Percentiles rank a stretch among this genome's conserved stretches.
These are phyloP conservation scores for Torulaspora microellipsoides DNA, from an alignment of 805 yeast genomes.

Conservation along the genomic window DNA sequence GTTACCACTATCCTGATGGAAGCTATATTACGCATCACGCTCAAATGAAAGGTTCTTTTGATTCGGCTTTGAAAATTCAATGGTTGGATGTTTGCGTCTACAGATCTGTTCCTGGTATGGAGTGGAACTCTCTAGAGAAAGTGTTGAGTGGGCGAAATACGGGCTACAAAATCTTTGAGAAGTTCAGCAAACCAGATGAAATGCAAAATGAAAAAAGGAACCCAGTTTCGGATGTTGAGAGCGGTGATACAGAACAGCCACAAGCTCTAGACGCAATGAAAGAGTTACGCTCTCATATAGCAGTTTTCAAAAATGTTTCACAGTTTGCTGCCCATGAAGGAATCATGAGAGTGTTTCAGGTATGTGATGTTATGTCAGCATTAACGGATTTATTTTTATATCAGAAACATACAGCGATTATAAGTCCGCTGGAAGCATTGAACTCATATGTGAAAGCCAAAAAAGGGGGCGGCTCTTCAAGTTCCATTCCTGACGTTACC, in stretches of 20 bases:
- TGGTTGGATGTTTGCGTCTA: conserved; percentile 60
- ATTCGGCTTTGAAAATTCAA: conserved; percentile 59
- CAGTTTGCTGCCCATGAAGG: conserved; percentile 60
- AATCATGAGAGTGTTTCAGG: conserved; percentile 67
- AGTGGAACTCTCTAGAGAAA: conserved; percentile 44
- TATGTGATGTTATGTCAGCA: conserved; percentile 73
- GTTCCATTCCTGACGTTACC: neutral
- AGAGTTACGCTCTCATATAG: conserved; percentile 37
- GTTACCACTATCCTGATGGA: conserved; percentile 62
- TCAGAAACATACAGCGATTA: conserved; percentile 44
- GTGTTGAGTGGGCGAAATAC: conserved; percentile 33
- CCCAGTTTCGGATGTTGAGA: neutral
- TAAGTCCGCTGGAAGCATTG: conserved; percentile 54
- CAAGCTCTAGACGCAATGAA: conserved; percentile 20
- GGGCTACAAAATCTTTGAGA: conserved; percentile 15
- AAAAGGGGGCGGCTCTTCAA: neutral
- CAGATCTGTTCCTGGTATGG: conserved; percentile 43
- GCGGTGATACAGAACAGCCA: neutral
- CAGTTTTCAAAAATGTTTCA: conserved; percentile 46
- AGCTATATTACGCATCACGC: conserved; percentile 62
- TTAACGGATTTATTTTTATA: conserved; percentile 60
- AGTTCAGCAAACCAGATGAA: conserved; percentile 6
- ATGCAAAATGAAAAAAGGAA: conserved; percentile 2
- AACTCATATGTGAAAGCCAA: conserved; percentile 35
- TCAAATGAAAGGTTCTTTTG: conserved; percentile 56